Evolutionary conservation across 371 early-diverging fungal species (phyloP).

Genomic region (Zychaea mexicana): DNA sequence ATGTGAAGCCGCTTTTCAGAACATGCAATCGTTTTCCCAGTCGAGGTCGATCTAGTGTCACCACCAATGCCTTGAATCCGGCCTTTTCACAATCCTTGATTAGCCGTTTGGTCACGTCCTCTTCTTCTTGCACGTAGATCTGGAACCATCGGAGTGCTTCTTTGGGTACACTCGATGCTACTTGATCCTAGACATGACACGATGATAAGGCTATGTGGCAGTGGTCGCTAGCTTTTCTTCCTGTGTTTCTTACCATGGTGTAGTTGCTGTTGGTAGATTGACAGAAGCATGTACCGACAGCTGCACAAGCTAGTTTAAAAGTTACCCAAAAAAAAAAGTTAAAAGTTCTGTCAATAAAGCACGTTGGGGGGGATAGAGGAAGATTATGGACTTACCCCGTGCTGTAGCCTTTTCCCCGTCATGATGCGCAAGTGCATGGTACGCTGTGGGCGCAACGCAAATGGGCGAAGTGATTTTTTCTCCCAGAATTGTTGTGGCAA

Average conservation of each 20-base stretch:
- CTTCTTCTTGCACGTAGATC: conserved; percentile 72
- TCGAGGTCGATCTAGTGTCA: conserved; percentile 78
- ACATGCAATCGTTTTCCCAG: conserved; percentile 62
- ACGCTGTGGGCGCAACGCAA: conserved; percentile 33
- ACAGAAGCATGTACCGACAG: conserved; percentile 39
- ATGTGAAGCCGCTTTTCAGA: conserved; percentile 41
- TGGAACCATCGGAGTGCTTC: conserved; percentile 72
- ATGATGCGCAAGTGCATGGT: conserved; percentile 64
- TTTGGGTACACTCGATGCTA: conserved; percentile 20
- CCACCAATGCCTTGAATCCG: conserved; percentile 69
- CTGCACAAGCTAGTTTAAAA: conserved; percentile 15
- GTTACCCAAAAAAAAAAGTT: not conserved
- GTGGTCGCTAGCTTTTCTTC: no score
- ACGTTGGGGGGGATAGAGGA: not conserved
- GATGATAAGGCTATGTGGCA: no score
- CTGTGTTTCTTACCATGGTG: conserved; percentile 16
- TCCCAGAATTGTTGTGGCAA: conserved; percentile 22
- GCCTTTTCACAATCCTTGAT: conserved; percentile 61
- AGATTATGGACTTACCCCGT: conserved; percentile 24
- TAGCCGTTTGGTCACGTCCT: conserved; percentile 51
- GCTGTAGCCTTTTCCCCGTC: conserved; percentile 62
- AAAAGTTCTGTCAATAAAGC: not conserved
- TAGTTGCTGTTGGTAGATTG: conserved; percentile 53
- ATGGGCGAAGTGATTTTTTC: conserved; percentile 24
- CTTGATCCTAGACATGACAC: conserved; percentile 9